Conservation (phyloP, 2,329 filamentous ascomycete genomes). For the Coleophoma crateriformis region DNA sequence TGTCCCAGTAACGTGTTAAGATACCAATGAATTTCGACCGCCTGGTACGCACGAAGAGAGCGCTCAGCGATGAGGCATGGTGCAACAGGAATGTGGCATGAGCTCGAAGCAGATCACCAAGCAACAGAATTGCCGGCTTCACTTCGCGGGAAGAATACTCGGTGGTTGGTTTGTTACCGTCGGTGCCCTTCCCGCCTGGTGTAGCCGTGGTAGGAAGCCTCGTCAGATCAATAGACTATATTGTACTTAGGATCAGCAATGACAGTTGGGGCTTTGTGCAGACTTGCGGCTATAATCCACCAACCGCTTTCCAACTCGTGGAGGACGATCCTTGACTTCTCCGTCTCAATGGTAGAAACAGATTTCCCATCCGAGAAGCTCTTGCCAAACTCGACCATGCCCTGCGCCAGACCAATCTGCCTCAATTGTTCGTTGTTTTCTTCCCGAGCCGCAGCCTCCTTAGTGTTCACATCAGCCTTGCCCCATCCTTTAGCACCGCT, state of each 20-base stretch:
- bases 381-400: constrained; percentile 88
- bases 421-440: constrained; percentile 81
- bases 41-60: constrained; percentile 59
- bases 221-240: constrained; percentile 77
- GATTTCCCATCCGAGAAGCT: constrained; percentile 75
- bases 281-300: constrained; percentile 87
- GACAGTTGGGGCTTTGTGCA: background rate
- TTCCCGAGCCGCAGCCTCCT: constrained; percentile 39
- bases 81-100: constrained; percentile 84
- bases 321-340: constrained; percentile 78
- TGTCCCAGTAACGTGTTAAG: constrained; percentile 77
- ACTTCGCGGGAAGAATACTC: constrained; percentile 92
- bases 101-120: constrained; percentile 76
- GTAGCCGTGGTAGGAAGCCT: constrained; percentile 57
- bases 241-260: constrained; percentile 7
- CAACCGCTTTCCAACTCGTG: constrained; percentile 85
- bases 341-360: constrained; percentile 84
- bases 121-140: constrained; percentile 71
- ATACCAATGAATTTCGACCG: constrained; percentile 66
- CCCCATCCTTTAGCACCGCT: constrained; percentile 2
- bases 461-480: constrained; percentile 11
- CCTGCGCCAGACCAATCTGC: constrained; percentile 93
- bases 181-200: constrained; percentile 21
- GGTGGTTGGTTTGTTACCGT: constrained; percentile 27
- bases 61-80: constrained; percentile 69